Percentiles rank a stretch among this genome's conserved stretches.
These are phyloP conservation scores for Pyrrhoderma lamaoense DNA, from an alignment of 1,284 basidiomycete genomes.

Conservation along the genomic window DNA sequence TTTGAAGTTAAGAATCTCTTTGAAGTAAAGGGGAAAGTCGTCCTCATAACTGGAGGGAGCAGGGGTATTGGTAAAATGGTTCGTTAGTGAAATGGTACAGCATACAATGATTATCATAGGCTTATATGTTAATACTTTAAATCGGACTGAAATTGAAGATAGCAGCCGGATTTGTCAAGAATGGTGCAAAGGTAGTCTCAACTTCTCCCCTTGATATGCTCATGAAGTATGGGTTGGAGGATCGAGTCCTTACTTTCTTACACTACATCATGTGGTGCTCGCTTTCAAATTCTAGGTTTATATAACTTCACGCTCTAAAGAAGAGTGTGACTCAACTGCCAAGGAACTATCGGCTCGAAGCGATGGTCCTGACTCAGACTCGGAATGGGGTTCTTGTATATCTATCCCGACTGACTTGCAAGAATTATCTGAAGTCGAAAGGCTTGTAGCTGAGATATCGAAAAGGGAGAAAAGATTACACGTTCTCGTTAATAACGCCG, in stretches of 20 bases:
- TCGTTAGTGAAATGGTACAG: not conserved
- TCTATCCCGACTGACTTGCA: slow-evolving; percentile 56
- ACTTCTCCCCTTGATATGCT: too few species aligned
- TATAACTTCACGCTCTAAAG: slow-evolving; percentile 55
- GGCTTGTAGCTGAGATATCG: slow-evolving; percentile 44
- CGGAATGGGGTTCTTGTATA: slow-evolving; percentile 50
- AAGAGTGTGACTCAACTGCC: slow-evolving; percentile 52
- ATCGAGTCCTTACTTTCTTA: not conserved
- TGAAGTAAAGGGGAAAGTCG: slow-evolving; percentile 52
- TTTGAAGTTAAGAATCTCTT: slow-evolving; percentile 43
- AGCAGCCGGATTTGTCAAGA: slow-evolving; percentile 56
- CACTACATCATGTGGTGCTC: not conserved
- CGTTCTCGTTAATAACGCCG: slow-evolving; percentile 65
- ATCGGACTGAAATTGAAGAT: slow-evolving; percentile 37
- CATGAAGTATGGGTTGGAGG: not conserved
- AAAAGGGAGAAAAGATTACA: slow-evolving; percentile 48
- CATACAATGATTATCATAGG: too few species aligned
- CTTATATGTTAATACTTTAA: too few species aligned
- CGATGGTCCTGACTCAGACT: too few species aligned
- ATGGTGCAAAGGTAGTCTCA: slow-evolving; percentile 60
- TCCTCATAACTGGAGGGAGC: slow-evolving; percentile 67
- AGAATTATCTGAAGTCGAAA: slow-evolving; percentile 49
- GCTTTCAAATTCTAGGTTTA: slow-evolving; percentile 42
- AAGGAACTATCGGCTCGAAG: slow-evolving; percentile 43
- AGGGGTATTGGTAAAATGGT: slow-evolving; percentile 67